These are phyloP conservation scores for Aristolochia fimbriata DNA, from an alignment of 164 flowering plant genomes.

Conservation along the genomic window DNA sequence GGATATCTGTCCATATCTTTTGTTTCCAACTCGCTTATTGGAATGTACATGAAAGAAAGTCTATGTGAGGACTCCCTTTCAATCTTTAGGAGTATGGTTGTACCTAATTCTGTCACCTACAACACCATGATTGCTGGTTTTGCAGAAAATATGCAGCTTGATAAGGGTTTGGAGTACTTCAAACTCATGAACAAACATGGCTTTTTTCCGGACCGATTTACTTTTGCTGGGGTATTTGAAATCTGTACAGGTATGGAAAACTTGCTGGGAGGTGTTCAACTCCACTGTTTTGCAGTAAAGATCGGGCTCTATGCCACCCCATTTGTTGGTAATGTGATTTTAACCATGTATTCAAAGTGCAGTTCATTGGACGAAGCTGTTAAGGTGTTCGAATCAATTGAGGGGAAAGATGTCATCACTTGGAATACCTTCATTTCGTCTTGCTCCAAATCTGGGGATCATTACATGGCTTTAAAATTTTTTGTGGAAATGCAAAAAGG, in stretches of 20 bases:
- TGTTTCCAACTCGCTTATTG: slow-evolving; percentile 61
- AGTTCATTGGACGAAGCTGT: slow-evolving; percentile 33
- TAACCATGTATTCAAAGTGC: slow-evolving; percentile 51
- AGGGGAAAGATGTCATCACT: slow-evolving; percentile 48
- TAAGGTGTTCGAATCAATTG: slow-evolving; percentile 32
- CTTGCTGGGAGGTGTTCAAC: slow-evolving; percentile 21
- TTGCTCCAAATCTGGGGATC: slow-evolving; percentile 40
- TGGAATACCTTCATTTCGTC: slow-evolving; percentile 68
- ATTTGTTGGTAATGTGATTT: slow-evolving; percentile 52
- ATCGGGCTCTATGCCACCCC: slow-evolving; percentile 30
- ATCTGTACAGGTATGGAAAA: slow-evolving; percentile 22
- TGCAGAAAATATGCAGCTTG: slow-evolving; percentile 32
- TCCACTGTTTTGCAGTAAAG: slow-evolving; percentile 51
- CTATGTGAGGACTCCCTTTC: slow-evolving; percentile 32
- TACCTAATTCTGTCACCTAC: slow-evolving; percentile 33
- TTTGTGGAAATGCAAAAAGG: slow-evolving; percentile 35
- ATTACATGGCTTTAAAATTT: slow-evolving; percentile 32
- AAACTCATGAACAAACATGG: slow-evolving; percentile 34
- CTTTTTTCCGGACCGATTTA: slow-evolving; percentile 42
- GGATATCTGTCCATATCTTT: slow-evolving; percentile 33
- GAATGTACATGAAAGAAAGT: slow-evolving; percentile 56
- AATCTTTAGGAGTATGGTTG: slow-evolving; percentile 13
- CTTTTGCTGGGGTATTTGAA: slow-evolving; percentile 41
- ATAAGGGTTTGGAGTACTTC: slow-evolving; percentile 38
- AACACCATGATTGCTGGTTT: slow-evolving; percentile 54